These are phyloP conservation scores for Cephaloascus fragrans DNA, from an alignment of 805 yeast genomes.

Conservation along the genomic window DNA sequence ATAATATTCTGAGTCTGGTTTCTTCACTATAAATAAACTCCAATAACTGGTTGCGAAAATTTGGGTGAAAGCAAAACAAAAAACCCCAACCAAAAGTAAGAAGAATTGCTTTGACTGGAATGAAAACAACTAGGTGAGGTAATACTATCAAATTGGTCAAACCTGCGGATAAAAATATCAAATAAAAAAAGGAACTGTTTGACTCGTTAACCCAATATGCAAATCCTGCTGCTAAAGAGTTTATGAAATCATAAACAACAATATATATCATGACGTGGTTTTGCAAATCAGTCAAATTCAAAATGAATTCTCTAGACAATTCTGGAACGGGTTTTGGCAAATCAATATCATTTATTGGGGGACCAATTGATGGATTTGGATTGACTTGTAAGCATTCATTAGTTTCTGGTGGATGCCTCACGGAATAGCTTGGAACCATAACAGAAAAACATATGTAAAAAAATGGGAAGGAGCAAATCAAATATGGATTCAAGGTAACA, in stretches of 20 bases:
- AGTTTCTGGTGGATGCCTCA: conserved; percentile 54
- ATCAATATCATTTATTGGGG: conserved; percentile 36
- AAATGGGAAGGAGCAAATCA: conserved; percentile 44
- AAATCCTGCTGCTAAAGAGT: conserved; percentile 39
- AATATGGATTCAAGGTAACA: conserved; percentile 50
- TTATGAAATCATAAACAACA: conserved; percentile 46
- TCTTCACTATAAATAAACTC: conserved; percentile 51
- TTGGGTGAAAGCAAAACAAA: conserved; percentile 39
- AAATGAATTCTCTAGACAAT: conserved; percentile 63
- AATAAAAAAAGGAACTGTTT: conserved; percentile 42
- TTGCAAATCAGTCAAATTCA: conserved; percentile 78
- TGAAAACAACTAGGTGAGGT: conserved; percentile 14
- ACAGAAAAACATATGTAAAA: conserved; percentile 41
- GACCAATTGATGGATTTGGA: conserved; percentile 41
- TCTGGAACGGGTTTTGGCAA: conserved; percentile 70
- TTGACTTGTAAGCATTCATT: conserved; percentile 15
- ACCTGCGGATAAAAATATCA: conserved; percentile 18
- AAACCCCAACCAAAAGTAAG: conserved; percentile 41
- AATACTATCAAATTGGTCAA: conserved; percentile 12
- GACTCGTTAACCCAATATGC: conserved; percentile 58
- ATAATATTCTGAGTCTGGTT: conserved; percentile 41
- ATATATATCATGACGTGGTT: conserved; percentile 68
- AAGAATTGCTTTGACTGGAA: conserved; percentile 19
- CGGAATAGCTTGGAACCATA: conserved; percentile 58
- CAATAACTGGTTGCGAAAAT: conserved; percentile 34